A percentile compares a stretch with the other conserved stretches of the same genome.
These are phyloP conservation scores for Magnaporthiopsis poae DNA, from an alignment of 2,329 filamentous ascomycete species.

Conservation along the genomic window DNA sequence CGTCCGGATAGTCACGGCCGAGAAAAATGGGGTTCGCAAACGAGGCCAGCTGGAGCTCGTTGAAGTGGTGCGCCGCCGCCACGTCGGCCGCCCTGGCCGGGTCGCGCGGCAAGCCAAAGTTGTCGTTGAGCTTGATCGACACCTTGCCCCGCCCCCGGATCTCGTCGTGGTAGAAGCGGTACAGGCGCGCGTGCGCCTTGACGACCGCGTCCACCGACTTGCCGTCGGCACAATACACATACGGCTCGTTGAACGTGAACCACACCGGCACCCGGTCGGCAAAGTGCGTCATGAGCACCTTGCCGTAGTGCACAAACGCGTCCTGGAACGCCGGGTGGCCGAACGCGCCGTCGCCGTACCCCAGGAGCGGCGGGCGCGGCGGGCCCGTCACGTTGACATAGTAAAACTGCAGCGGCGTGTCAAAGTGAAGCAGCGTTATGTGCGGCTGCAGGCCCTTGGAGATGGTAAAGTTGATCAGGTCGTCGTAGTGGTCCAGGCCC, in stretches of 20 bases:
- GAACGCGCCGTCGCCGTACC: slow-evolving; percentile 32
- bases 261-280: slow-evolving; percentile 41
- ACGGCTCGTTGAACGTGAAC: slow-evolving; percentile 44
- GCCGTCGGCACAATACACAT: slow-evolving; percentile 9
- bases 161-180: slow-evolving; percentile 42
- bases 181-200: slow-evolving; percentile 38
- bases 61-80: slow-evolving; percentile 35
- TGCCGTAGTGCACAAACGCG: slow-evolving; percentile 43
- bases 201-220: slow-evolving; percentile 27
- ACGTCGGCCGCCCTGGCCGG: slow-evolving; percentile 25
- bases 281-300: slow-evolving; percentile 41
- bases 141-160: slow-evolving; percentile 41
- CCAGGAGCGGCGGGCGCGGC: slow-evolving; percentile 23
- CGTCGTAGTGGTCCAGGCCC: slow-evolving; percentile 43
- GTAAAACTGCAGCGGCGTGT: slow-evolving; percentile 24
- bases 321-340: slow-evolving; percentile 38
- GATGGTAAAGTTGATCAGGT: slow-evolving; percentile 40
- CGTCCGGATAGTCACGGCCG: slow-evolving; percentile 36
- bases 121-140: slow-evolving; percentile 38
- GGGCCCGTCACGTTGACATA: slow-evolving; percentile 24
- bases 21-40: slow-evolving; percentile 46
- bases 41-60: slow-evolving; percentile 36
- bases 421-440: slow-evolving; percentile 41
- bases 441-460: slow-evolving; percentile 39
- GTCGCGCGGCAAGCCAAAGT: slow-evolving; percentile 40